A percentile compares a stretch with the other conserved stretches of the same genome.
phyloP scores from a whole-genome alignment of 2,329 filamentous ascomycete species.

The Apiospora sp. region DNA sequence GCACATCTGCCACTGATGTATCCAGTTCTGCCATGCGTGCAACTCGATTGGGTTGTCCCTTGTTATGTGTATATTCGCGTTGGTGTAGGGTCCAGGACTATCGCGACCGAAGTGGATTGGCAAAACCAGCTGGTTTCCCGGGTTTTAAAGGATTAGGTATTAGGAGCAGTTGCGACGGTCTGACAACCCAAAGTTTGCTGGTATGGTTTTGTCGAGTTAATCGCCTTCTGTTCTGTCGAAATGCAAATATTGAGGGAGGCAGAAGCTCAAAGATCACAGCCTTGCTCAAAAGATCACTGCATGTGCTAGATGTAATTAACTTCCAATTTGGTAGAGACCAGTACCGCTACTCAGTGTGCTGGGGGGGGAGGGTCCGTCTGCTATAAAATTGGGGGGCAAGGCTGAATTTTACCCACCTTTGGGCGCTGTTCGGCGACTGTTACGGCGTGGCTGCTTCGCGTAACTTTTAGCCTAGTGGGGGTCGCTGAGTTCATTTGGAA shows the following conservation, averaged over 20 bases:
- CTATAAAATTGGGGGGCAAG: constrained; percentile 3
- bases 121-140: neutral
- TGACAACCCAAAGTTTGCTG: neutral
- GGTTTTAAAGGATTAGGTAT: neutral
- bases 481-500: neutral
- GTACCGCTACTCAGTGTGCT: neutral
- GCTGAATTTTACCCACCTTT: neutral
- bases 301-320: neutral
- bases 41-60: neutral
- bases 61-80: neutral
- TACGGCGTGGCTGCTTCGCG: neutral
- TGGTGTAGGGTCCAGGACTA: neutral
- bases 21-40: constrained; percentile 9
- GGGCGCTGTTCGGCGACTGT: neutral
- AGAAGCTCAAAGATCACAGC: neutral
- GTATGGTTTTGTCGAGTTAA: neutral
- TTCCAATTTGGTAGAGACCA: too few relatives aligned
- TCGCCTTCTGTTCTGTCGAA: neutral
- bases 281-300: neutral
- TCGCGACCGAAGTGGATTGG: neutral
- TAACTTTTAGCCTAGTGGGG: neutral
- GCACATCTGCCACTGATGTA: constrained; percentile 15
- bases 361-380: neutral
- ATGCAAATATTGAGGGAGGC: neutral
- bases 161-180: neutral